Conservation (phyloP, 441 rosid species). For the Bruguiera hainesii region DNA sequence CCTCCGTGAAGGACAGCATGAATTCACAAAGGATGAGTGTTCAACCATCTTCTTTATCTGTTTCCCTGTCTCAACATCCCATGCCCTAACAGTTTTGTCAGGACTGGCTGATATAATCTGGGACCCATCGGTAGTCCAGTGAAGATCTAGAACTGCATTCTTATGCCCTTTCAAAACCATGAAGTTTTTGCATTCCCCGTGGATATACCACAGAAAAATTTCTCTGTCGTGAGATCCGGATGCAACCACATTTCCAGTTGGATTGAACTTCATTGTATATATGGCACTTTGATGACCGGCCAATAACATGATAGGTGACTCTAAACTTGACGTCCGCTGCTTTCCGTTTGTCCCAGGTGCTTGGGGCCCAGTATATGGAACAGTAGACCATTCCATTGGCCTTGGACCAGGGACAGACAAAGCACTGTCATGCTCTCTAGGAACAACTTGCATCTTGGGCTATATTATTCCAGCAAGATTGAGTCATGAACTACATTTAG, state of each 20-base stretch:
- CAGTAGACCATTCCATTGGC: conserved; percentile 90
- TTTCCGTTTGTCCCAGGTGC: conserved; percentile 58
- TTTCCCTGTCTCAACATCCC: conserved; percentile 89
- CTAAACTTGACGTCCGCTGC: conserved; percentile 71
- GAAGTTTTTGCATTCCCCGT: conserved; percentile 89
- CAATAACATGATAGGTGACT: conserved; percentile 86
- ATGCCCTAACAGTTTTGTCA: conserved; percentile 83
- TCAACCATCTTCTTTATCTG: conserved; percentile 97
- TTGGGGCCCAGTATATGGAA: conserved; percentile 46
- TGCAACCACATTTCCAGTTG: conserved; percentile 71
- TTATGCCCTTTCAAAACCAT: conserved; percentile 94
- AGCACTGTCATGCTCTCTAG: conserved; percentile 61
- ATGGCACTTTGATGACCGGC: conserved; percentile 80
- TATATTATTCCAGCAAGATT: neutral
- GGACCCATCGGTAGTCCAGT: conserved; percentile 86
- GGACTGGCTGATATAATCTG: conserved; percentile 87
- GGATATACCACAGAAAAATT: conserved; percentile 80
- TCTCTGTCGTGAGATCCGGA: conserved; percentile 95
- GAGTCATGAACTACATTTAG: conserved; percentile 1
- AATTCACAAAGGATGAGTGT: conserved; percentile 82
- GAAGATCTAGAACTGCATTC: conserved; percentile 86
- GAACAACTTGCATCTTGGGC: conserved; percentile 60
- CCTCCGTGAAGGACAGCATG: conserved; percentile 84
- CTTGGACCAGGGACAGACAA: conserved; percentile 60
- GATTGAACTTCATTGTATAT: conserved; percentile 88